Base-by-base conservation (phyloP, 345 rosid genomes). In the Arabis alpina region DNA sequence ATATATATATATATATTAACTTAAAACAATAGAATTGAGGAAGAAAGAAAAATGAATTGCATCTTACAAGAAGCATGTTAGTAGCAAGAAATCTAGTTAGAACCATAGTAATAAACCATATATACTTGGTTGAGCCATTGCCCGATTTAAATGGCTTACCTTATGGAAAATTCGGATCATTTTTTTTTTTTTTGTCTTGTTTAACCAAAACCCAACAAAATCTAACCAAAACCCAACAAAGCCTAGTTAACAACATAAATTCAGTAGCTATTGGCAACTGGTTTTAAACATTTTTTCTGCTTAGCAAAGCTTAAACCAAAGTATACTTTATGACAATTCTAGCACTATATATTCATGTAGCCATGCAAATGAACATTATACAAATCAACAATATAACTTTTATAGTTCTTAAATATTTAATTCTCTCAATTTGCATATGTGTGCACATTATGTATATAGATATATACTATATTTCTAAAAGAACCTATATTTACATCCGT, bases 61-160 rank as follows among this genome's bases (percentile, higher is more conserved):
- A 34, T 36, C 40, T 36, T 36, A 36, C 10, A 36, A 36, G 40
- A 8, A 36, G 40, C 40, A 36, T 55, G 60, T 55, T 34, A 16
- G 34, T 23, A 58, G 63, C 63, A 39, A 58, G 48, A 58, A 58
- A 58, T 40, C 34, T 58, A 58, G 63, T 19, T 58, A 58, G 63
- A 58, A 55, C 27, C 6, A 11, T 11, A 10, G n/a, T 28, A 28
- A 5, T 41, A 41, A 41, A 5, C 8, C 36, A 32, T 6, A 28
- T 28, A 28, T 34, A 8, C 40, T 8, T 36, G 40, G 40, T 36
- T 36, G 40, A 36, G 40, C 40, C 40, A 36, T 36, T 36, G 7
- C 40, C 40, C 40, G 40, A 8, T 36, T 36, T 36, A 36, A 6
- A 8, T 36, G 40, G 40, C 40, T 8, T 1, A 36, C 5, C 39